These are phyloP conservation scores for Trametes polyzona DNA, from an alignment of 1,284 basidiomycete genomes.

Conservation along the genomic window DNA sequence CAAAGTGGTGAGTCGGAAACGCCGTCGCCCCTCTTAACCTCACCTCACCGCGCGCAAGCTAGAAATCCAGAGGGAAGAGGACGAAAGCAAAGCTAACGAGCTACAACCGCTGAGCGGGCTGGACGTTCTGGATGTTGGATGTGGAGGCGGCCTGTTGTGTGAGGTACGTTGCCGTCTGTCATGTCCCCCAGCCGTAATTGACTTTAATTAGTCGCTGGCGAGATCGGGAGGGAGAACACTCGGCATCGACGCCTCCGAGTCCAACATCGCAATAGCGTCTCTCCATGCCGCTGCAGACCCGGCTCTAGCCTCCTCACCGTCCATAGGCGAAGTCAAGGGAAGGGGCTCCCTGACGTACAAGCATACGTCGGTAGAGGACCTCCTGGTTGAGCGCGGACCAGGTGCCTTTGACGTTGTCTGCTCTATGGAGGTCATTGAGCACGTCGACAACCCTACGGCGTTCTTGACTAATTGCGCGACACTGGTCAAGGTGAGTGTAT, in stretches of 20 bases:
- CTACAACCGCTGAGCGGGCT: constrained; percentile 58
- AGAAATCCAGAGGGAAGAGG: constrained; percentile 52
- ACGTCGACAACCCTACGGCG: constrained; percentile 89
- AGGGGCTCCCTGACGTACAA: constrained; percentile 61
- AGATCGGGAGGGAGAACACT: constrained; percentile 86
- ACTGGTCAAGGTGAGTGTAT: constrained; percentile 75
- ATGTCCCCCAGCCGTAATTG: background rate
- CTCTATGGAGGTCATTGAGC: constrained; percentile 98
- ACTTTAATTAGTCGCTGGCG: constrained; percentile 69
- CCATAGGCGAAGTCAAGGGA: constrained; percentile 1
- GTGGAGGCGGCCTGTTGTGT: constrained; percentile 92
- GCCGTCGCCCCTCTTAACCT: background rate
- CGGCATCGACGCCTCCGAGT: constrained; percentile 89
- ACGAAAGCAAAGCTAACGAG: constrained; percentile 36
- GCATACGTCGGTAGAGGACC: constrained; percentile 81
- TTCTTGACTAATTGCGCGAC: constrained; percentile 85
- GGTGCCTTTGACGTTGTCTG: constrained; percentile 90
- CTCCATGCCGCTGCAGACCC: constrained; percentile 86
- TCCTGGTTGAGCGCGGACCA: constrained; percentile 52
- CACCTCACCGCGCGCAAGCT: constrained; percentile 19
- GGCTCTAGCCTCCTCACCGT: constrained; percentile 35
- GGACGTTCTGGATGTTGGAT: constrained; percentile 86
- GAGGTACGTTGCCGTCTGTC: constrained; percentile 59
- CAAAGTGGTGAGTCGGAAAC: constrained; percentile 53
- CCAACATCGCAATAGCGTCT: constrained; percentile 87